Conservation (phyloP, 1,139 yeast species). For the Tardiomyces digboiensis region DNA sequence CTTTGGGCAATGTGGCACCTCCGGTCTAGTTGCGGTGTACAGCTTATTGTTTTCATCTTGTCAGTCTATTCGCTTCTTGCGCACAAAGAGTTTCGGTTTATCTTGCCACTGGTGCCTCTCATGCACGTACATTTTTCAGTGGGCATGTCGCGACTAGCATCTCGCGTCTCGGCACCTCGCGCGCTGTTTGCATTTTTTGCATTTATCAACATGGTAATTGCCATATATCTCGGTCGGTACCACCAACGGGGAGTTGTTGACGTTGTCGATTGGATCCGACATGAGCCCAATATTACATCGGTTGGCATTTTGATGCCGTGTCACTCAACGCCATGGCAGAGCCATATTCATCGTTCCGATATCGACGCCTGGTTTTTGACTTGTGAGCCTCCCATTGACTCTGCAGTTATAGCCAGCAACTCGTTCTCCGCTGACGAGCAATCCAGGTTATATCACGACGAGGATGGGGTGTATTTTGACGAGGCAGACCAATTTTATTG, state of each 20-base stretch:
- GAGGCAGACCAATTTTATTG: conserved; percentile 81
- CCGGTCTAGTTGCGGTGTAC: conserved; percentile 17
- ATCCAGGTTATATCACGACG: conserved; percentile 13
- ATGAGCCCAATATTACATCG: conserved; percentile 34
- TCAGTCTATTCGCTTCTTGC: conserved; percentile 50
- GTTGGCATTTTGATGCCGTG: conserved; percentile 89
- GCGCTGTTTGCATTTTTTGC: conserved; percentile 1
- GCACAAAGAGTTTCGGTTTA: conserved; percentile 88
- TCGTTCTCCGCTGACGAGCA: neutral
- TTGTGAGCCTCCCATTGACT: conserved; percentile 78
- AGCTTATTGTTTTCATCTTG: conserved; percentile 35
- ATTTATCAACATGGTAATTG: conserved; percentile 35
- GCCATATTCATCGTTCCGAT: conserved; percentile 57
- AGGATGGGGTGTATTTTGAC: conserved; percentile 50
- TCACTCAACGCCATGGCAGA: conserved; percentile 96
- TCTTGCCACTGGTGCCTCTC: conserved; percentile 81
- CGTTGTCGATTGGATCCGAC: conserved; percentile 45
- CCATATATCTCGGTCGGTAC: conserved; percentile 44
- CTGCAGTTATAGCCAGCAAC: neutral
- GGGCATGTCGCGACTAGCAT: neutral
- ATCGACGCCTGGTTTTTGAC: conserved; percentile 65
- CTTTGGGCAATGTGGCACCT: conserved; percentile 31
- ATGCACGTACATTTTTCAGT: conserved; percentile 30
- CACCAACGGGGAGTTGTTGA: conserved; percentile 85
- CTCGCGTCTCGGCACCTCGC: neutral